A percentile compares a stretch with the other conserved stretches of the same genome.
These are phyloP conservation scores for Yamadazyma atmosphaerica DNA, from an alignment of 1,139 yeast species.

Conservation along the genomic window DNA sequence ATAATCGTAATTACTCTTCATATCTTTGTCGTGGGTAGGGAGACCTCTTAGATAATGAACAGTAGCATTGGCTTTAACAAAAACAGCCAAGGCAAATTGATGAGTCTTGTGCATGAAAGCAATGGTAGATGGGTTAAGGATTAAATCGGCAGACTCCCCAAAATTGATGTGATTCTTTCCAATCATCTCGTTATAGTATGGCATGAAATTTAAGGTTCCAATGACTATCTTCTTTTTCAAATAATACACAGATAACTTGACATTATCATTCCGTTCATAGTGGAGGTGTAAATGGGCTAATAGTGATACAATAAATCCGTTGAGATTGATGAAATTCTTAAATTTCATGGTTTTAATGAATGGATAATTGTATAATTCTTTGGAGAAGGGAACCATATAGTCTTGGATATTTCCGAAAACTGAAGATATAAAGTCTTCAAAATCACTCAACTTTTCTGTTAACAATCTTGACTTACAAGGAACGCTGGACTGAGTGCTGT, in stretches of 20 bases:
- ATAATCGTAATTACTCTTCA: conserved; percentile 17
- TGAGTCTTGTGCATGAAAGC: conserved; percentile 30
- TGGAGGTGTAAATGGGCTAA: conserved; percentile 30
- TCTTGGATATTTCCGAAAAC: conserved; percentile 23
- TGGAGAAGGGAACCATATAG: conserved; percentile 26
- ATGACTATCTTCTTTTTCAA: conserved; percentile 28
- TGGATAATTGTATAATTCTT: conserved; percentile 24
- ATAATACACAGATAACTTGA: conserved; percentile 28
- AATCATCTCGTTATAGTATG: conserved; percentile 29
- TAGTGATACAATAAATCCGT: conserved; percentile 26
- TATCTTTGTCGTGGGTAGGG: conserved; percentile 19
- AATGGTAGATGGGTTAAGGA: conserved; percentile 35
- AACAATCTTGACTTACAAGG: conserved; percentile 22
- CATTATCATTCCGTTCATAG: conserved; percentile 25
- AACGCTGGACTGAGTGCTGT: conserved; percentile 23
- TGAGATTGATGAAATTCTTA: conserved; percentile 32
- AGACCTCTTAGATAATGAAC: conserved; percentile 22
- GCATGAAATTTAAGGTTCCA: conserved; percentile 27
- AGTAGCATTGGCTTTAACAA: conserved; percentile 21
- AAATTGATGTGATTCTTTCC: conserved; percentile 29
- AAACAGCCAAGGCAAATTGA: conserved; percentile 27
- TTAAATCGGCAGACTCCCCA: conserved; percentile 36
- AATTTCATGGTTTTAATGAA: conserved; percentile 35
- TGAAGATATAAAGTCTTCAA: conserved; percentile 27
- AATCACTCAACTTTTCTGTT: conserved; percentile 23